Evolutionary conservation across 164 flowering plant genomes (phyloP), one percentile per base, ranked within the genome.

Genomic region (Echeveria elegans): DNA sequence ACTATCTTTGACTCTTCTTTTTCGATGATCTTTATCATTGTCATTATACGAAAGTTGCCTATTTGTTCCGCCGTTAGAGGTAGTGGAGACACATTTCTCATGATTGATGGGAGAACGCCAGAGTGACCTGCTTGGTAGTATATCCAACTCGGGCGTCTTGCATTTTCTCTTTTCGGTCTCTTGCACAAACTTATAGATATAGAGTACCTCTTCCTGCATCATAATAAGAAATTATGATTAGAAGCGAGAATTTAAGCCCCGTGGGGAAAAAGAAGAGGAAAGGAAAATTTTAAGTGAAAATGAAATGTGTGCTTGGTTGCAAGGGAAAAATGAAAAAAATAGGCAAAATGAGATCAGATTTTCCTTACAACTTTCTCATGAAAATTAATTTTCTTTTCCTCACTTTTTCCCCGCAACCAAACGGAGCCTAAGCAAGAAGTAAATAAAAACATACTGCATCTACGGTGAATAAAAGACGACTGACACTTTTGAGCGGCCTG

Each of bases 31-130:
- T 36, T 36, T 36, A 36, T 5, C 58, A 11, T 26, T 26, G 18
- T 24, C 60, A 53, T 53, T 53, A 16, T 53, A 26, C 18, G 16
- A 53, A 24, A 53, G 60, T 53, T 28, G 60, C 60, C 60, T 53
- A 30, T 53, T 53, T 9, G 60, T 53, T 53, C 60, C 31, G 31
- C 16, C 2, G 5, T 9, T 24, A 2, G 31, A 28, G 60, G 60
- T 6, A 53, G 58, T 10, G 60, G 60, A 53, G 60, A 12, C 31
- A 11, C 4, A 53, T 26, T 53, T 53, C 31, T 26, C 60, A 53
- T 53, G 31, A 53, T 3, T 28, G 26, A 28, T 23, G 28, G 28
- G 58, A 10, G 58, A 23, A 28, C 26, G 58, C 29, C 58, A 24
- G 31, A 9, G 60, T 12, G 18, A 53, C 60, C 60, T 0, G 31